Conservation (phyloP, 2,329 filamentous ascomycete species). For the Aspergillus fumigatiaffinis region DNA sequence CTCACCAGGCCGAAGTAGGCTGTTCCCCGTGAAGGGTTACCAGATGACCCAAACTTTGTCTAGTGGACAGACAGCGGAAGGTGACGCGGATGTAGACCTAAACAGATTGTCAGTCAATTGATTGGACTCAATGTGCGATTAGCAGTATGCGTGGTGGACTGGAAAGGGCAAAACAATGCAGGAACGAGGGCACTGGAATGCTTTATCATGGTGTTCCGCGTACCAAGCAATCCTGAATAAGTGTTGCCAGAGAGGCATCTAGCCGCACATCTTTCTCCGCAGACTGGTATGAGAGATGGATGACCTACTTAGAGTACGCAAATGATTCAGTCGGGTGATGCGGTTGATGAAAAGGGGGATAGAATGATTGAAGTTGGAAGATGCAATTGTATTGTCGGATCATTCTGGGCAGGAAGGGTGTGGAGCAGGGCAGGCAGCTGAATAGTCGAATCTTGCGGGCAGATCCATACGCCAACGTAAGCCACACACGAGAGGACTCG, state of each 20-base stretch:
- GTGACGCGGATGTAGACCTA: slow-evolving; percentile 17
- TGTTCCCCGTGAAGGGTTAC: slow-evolving; percentile 11
- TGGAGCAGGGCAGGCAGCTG: slow-evolving; percentile 3
- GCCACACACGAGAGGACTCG: not conserved
- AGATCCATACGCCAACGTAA: not conserved
- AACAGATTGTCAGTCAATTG: slow-evolving; percentile 7
- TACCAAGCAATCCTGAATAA: not conserved
- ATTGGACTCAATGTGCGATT: slow-evolving; percentile 8
- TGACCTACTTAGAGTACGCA: slow-evolving; percentile 9
- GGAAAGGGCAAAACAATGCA: slow-evolving; percentile 18
- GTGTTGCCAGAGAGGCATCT: not conserved
- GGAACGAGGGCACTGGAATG: slow-evolving; percentile 17
- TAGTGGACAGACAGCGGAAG: slow-evolving; percentile 6
- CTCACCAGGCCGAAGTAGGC: slow-evolving; percentile 7
- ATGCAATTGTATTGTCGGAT: not conserved
- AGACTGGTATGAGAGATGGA: not conserved
- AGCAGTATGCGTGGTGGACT: slow-evolving; percentile 5
- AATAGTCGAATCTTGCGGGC: not conserved
- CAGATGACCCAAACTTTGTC: slow-evolving; percentile 7
- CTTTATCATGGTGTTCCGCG: not conserved
- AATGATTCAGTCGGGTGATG: slow-evolving; percentile 9
- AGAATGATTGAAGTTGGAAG: not conserved
- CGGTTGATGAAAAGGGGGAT: not conserved
- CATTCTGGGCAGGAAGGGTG: not conserved
- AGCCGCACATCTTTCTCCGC: not conserved